Percentiles rank a stretch among this genome's conserved stretches.
phyloP scores from a whole-genome alignment of 2,329 filamentous ascomycete genomes.

The Hymenoscyphus repandus region DNA sequence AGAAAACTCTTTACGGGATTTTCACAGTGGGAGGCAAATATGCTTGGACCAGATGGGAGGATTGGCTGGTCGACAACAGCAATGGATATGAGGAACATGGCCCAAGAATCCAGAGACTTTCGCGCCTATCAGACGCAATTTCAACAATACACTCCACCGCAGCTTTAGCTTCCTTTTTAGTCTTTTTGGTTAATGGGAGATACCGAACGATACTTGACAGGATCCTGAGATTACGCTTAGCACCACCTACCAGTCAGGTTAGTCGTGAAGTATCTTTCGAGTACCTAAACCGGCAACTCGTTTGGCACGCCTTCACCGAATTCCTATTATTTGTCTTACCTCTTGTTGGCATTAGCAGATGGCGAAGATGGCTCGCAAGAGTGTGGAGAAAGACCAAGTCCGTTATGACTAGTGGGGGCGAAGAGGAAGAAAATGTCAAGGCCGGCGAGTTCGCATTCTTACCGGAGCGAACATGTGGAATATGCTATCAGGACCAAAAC shows the following conservation, averaged over 20 bases:
- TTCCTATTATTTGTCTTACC: slow-evolving; percentile 97
- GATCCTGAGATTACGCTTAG: slow-evolving; percentile 74
- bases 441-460: slow-evolving; percentile 77
- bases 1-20: slow-evolving; percentile 80
- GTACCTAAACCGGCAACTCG: slow-evolving; percentile 93
- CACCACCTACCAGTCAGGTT: slow-evolving; percentile 78
- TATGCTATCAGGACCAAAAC: slow-evolving; percentile 94
- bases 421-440: slow-evolving; percentile 47
- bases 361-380: slow-evolving; percentile 82
- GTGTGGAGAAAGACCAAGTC: slow-evolving; percentile 78
- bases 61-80: slow-evolving; percentile 72
- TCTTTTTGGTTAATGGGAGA: slow-evolving; percentile 85
- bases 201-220: slow-evolving; percentile 90
- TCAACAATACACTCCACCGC: slow-evolving; percentile 75
- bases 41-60: slow-evolving; percentile 87
- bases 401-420: slow-evolving; percentile 48
- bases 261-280: slow-evolving; percentile 93
- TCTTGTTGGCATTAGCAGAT: slow-evolving; percentile 88
- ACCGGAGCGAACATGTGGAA: slow-evolving; percentile 90
- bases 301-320: slow-evolving; percentile 99
- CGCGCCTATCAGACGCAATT: slow-evolving; percentile 61
- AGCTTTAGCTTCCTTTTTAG: slow-evolving; percentile 77
- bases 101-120: slow-evolving; percentile 50
- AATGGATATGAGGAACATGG: slow-evolving; percentile 65
- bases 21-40: slow-evolving; percentile 85